phyloP scores from a whole-genome alignment of 23 red algal genomes.

The Pyropia yezoensis region DNA sequence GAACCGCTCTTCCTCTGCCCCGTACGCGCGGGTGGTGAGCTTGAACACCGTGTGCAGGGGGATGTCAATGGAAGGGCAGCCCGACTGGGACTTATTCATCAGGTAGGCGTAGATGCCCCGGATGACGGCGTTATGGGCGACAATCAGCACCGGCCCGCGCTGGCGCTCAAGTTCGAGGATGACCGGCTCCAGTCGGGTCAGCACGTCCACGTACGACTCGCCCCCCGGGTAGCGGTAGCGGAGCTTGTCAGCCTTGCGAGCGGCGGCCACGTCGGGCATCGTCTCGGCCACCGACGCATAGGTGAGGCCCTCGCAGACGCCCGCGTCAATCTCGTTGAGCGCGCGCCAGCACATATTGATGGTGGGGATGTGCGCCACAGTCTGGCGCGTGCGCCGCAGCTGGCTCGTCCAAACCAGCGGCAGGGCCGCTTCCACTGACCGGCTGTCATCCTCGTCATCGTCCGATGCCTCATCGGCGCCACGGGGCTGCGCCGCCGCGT shows the following conservation, averaged over 20 bases:
- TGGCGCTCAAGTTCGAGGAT: slow-evolving; percentile 95
- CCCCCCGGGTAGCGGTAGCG: slow-evolving; percentile 93
- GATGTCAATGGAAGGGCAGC: slow-evolving; percentile 84
- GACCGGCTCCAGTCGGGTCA: slow-evolving; percentile 83
- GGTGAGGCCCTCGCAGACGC: slow-evolving; percentile 96
- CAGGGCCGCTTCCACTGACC: neutral
- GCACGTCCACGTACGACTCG: slow-evolving; percentile 94
- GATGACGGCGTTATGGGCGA: slow-evolving; percentile 98
- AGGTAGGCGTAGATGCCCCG: slow-evolving; percentile 92
- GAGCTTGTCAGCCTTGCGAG: slow-evolving; percentile 83
- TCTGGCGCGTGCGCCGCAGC: slow-evolving; percentile 81
- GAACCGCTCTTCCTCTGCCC: slow-evolving; percentile 40
- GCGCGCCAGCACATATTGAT: slow-evolving; percentile 88
- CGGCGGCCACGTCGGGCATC: slow-evolving; percentile 56
- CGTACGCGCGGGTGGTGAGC: slow-evolving; percentile 71
- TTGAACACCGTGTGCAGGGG: slow-evolving; percentile 91
- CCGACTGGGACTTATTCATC: slow-evolving; percentile 67
- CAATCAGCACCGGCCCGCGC: slow-evolving; percentile 84
- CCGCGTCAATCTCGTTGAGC: slow-evolving; percentile 98
- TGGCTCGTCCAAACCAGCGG: slow-evolving; percentile 92
- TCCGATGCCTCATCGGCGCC: neutral
- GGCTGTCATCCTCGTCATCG: slow-evolving; percentile 20
- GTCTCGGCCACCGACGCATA: slow-evolving; percentile 61
- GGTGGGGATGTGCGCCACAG: slow-evolving; percentile 84
- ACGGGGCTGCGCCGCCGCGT: neutral